Percentiles rank a stretch among this genome's conserved stretches.
Conservation (phyloP, 2,329 filamentous ascomycete genomes). For the Stachybotrys chlorohalonatus region DNA sequence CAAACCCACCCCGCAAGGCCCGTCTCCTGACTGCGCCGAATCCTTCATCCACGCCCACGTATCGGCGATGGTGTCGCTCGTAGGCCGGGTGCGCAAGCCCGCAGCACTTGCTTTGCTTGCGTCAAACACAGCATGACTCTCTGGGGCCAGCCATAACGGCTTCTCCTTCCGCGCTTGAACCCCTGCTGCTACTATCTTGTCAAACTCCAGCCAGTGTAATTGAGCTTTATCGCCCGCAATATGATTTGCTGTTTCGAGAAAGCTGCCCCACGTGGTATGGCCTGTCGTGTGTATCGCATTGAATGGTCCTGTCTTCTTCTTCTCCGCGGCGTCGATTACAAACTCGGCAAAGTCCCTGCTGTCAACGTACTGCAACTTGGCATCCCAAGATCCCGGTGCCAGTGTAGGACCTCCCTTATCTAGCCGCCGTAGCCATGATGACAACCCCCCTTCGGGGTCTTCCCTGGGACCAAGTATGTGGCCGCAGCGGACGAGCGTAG, state of each 20-base stretch:
- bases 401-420: constrained; percentile 3
- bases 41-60: constrained; percentile 5
- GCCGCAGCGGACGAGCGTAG: neutral
- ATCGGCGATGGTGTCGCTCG: constrained; percentile 2
- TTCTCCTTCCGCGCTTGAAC: constrained; percentile 2
- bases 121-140: neutral
- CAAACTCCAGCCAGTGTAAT: constrained; percentile 4
- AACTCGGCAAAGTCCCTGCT: constrained; percentile 6
- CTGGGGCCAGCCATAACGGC: constrained; percentile 3
- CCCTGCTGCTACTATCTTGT: constrained; percentile 1
- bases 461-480: neutral
- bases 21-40: neutral
- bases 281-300: neutral
- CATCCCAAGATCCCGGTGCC: constrained; percentile 4
- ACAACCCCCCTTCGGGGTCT: neutral
- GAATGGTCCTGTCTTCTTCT: constrained; percentile 1
- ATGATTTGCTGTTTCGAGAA: constrained; percentile 2
- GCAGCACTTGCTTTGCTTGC: constrained; percentile 1
- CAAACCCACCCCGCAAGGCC: neutral
- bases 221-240: neutral
- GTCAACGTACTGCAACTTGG: constrained; percentile 5
- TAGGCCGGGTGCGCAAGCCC: constrained; percentile 2
- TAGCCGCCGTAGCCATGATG: constrained; percentile 5
- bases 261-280: constrained; percentile 1
- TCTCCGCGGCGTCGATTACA: constrained; percentile 4